Evolutionary conservation across 1,139 yeast genomes (phyloP).

Genomic region (Saccharomyces pastorianus): DNA sequence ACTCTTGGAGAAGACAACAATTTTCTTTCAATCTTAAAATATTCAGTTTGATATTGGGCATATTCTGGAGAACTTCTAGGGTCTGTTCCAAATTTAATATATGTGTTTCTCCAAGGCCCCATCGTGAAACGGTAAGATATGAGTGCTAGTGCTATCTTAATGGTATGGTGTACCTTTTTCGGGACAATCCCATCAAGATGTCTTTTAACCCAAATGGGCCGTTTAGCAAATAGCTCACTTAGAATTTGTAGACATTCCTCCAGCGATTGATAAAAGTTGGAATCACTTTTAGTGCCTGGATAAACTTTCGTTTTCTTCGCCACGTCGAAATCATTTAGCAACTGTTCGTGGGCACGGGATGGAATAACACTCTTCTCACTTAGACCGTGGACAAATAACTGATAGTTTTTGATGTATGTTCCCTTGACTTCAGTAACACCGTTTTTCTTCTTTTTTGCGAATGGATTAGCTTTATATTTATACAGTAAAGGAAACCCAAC

Average conservation of each 20-base stretch:
- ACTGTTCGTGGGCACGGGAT: slow-evolving; percentile 35
- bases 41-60: slow-evolving; percentile 75
- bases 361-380: slow-evolving; percentile 35
- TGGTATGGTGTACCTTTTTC: slow-evolving; percentile 39
- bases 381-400: slow-evolving; percentile 27
- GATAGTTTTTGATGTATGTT: slow-evolving; percentile 34
- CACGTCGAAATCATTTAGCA: slow-evolving; percentile 33
- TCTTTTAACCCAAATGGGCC: slow-evolving; percentile 84
- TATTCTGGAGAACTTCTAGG: slow-evolving; percentile 51
- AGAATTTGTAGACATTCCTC: slow-evolving; percentile 42
- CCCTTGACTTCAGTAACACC: slow-evolving; percentile 42
- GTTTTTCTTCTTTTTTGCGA: slow-evolving; percentile 38
- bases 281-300: slow-evolving; percentile 29
- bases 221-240: slow-evolving; percentile 46
- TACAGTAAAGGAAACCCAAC: slow-evolving; percentile 71
- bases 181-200: slow-evolving; percentile 60
- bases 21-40: slow-evolving; percentile 42
- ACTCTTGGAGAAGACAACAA: slow-evolving; percentile 36
- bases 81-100: slow-evolving; percentile 69
- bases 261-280: slow-evolving; percentile 35
- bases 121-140: slow-evolving; percentile 71
- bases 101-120: slow-evolving; percentile 96
- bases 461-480: slow-evolving; percentile 52
- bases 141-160: slow-evolving; percentile 75
- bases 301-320: slow-evolving; percentile 27